Conservation (phyloP, 176 grass and related monocot genomes). For the Echinochloa phyllopogon region DNA sequence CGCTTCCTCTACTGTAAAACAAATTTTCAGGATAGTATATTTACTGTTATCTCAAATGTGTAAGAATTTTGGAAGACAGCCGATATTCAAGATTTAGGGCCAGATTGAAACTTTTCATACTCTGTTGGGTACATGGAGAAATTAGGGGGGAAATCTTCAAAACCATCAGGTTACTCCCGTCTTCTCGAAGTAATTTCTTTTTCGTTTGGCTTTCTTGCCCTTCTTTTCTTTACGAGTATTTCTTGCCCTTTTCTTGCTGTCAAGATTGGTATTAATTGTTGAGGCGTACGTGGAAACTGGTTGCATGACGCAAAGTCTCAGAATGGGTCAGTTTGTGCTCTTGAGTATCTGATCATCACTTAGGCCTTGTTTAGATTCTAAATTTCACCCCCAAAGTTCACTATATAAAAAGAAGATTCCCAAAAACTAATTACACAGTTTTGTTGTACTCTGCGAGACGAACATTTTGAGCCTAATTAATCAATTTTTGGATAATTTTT, state of each 20-base stretch:
- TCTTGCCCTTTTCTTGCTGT: not conserved
- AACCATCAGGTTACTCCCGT: not conserved
- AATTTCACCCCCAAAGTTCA: too few species aligned
- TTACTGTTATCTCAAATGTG: not conserved
- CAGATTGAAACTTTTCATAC: not conserved
- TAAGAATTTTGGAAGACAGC: not conserved
- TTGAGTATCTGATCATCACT: not conserved
- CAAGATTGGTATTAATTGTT: not conserved
- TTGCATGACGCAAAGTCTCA: not conserved
- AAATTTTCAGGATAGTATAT: too few species aligned
- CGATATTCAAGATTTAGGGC: not conserved
- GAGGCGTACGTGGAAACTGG: not conserved
- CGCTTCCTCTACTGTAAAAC: not conserved
- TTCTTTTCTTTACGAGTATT: not conserved
- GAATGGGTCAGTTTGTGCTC: not conserved
- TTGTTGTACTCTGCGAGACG: too few species aligned
- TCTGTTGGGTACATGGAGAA: not conserved
- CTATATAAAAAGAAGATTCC: too few species aligned
- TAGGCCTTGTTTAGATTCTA: too few species aligned
- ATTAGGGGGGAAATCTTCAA: not conserved
- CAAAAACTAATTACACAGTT: too few species aligned
- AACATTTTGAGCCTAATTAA: too few species aligned
- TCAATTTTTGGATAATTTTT: too few species aligned
- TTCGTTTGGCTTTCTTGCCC: not conserved
- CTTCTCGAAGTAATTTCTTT: not conserved